phyloP scores from a whole-genome alignment of 345 rosid genomes.

The Populus davidiana region DNA sequence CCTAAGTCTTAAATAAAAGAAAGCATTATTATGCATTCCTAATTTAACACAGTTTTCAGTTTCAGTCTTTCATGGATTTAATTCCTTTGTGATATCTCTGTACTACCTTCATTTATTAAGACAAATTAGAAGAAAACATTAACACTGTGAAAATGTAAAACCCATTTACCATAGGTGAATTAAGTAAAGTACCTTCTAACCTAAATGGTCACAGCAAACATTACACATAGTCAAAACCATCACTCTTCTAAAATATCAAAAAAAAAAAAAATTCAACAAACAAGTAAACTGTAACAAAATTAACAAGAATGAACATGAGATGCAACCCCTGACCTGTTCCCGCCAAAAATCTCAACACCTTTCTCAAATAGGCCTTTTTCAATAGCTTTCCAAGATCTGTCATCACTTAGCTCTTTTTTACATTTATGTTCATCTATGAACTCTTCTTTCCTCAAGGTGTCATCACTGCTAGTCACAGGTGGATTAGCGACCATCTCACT shows the following conservation, averaged over 20 bases:
- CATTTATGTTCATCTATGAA: constrained; percentile 56
- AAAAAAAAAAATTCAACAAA: neutral
- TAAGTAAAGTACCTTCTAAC: neutral
- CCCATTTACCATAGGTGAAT: constrained; percentile 2
- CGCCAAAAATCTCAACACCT: constrained; percentile 92
- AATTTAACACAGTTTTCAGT: neutral
- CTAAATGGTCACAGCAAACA: constrained; percentile 1
- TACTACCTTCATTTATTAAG: neutral
- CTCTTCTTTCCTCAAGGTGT: constrained; percentile 59
- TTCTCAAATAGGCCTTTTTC: constrained; percentile 89
- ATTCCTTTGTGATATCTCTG: neutral
- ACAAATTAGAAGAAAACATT: neutral
- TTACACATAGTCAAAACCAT: neutral
- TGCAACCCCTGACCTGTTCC: constrained; percentile 62
- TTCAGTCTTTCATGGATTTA: neutral
- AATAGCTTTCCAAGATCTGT: constrained; percentile 71
- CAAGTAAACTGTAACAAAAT: neutral
- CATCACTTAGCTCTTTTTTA: constrained; percentile 47
- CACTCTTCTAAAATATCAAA: neutral
- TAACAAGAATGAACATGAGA: neutral
- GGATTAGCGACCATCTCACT: constrained; percentile 45
- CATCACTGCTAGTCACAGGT: constrained; percentile 43
- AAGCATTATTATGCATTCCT: neutral
- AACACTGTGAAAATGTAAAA: neutral
- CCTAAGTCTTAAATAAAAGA: neutral